phyloP scores from a whole-genome alignment of 2,329 filamentous ascomycete species.

The Fusarium longipes region DNA sequence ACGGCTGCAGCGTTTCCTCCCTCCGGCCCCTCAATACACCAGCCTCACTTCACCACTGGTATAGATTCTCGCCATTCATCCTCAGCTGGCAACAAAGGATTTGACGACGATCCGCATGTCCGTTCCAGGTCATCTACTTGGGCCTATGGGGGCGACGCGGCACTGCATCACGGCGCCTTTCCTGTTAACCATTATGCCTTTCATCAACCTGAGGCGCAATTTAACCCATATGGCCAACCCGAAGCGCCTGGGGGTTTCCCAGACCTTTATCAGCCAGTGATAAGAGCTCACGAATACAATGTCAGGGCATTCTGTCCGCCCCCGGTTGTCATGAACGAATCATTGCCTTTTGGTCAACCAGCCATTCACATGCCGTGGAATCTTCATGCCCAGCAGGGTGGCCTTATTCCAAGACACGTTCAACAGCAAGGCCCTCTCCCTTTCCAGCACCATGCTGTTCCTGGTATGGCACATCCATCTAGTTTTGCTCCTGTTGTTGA shows the following conservation, averaged over 20 bases:
- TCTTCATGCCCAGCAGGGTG: conserved; percentile 25
- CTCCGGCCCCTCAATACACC: conserved; percentile 22
- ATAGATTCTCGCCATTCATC: conserved; percentile 26
- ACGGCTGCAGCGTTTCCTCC: conserved; percentile 34
- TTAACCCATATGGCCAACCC: conserved; percentile 28
- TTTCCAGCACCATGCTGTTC: conserved; percentile 18
- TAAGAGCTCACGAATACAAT: conserved; percentile 53
- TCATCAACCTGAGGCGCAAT: conserved; percentile 24
- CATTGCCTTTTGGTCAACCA: conserved; percentile 48
- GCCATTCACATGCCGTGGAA: conserved; percentile 43
- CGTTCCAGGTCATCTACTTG: conserved; percentile 28
- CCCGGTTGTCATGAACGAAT: conserved; percentile 48
- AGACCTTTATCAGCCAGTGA: conserved; percentile 48
- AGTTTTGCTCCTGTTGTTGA: conserved; percentile 24
- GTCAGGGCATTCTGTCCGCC: conserved; percentile 54
- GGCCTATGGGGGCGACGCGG: conserved; percentile 27
- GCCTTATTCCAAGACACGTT: conserved; percentile 18
- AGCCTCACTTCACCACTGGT: conserved; percentile 24
- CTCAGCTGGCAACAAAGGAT: conserved; percentile 21
- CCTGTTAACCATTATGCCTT: conserved; percentile 25
- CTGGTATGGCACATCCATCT: conserved; percentile 20
- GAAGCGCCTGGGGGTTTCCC: conserved; percentile 35
- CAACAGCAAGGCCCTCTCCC: conserved; percentile 27
- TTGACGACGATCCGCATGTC: conserved; percentile 30
- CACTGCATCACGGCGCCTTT: conserved; percentile 27